phyloP scores from a whole-genome alignment of 306 rosid genomes.

The Arachis hypogaea region DNA sequence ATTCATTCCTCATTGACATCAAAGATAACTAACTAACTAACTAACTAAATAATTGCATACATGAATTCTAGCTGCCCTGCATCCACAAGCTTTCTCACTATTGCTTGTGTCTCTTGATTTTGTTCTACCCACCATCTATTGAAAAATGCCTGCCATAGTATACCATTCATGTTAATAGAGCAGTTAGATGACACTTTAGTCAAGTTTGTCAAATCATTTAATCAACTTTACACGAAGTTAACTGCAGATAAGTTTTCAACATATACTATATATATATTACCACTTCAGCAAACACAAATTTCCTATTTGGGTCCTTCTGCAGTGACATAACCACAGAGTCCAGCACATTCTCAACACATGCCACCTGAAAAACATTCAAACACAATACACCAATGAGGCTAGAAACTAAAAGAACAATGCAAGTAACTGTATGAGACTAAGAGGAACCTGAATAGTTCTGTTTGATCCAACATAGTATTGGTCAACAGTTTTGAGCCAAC shows the following conservation, averaged over 20 bases:
- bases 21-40: too few species aligned
- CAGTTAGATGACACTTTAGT: too few species aligned
- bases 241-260: too few species aligned
- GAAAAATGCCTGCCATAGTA: constrained; percentile 67
- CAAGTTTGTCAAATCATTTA: too few species aligned
- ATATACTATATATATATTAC: constrained; percentile 33
- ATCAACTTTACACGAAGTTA: too few species aligned
- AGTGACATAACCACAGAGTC: constrained; percentile 79
- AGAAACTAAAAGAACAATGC: background rate
- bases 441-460: constrained; percentile 67
- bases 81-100: constrained; percentile 66
- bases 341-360: constrained; percentile 80
- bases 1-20: background rate
- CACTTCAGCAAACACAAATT: constrained; percentile 82
- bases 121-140: constrained; percentile 85
- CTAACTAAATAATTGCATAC: constrained; percentile 37
- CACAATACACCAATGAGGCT: background rate
- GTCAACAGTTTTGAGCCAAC: constrained; percentile 87
- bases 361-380: constrained; percentile 49
- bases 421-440: background rate
- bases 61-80: constrained; percentile 74
- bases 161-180: too few species aligned
- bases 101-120: constrained; percentile 57
- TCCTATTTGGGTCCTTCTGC: constrained; percentile 76
- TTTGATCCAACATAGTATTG: constrained; percentile 94